Evolutionary conservation across 768 basidiomycete species (phyloP), one percentile per base, ranked within the genome.

Genomic region (Pseudohyphozyma bogoriensis): DNA sequence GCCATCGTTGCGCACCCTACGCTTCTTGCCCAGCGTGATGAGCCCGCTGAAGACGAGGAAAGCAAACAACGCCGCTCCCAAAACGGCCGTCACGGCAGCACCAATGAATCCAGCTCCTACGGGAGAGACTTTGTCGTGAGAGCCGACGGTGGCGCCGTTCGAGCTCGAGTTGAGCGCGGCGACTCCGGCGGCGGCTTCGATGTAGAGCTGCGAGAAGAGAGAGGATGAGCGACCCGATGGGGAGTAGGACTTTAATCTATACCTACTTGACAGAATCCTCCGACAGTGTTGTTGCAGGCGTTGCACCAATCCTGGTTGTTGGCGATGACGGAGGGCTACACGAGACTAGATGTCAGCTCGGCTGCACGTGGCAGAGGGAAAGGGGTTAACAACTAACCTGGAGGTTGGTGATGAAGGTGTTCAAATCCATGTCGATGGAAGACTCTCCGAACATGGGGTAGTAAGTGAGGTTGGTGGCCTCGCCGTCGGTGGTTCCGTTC

Each of bases 81-180:
- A 36, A 8, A 69, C 59, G 47, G 70, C 40, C 3, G 69, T 69
- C 9, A 72, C 63, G 35, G 64, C 36, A 1, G 68, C 68, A 16
- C 71, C 71, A 49, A 72, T 72, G 42, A 71, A 60, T 16, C 71
- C 66, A 22, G 65, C 55, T n/a, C 69, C 68, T 35, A 69, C 59
- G 15, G 67, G 64, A n/a, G 65, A 65, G 33, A 68, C 65, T n/a
- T 66, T 54, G 2, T 64, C 59, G 29, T 62, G 29, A 20, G 7
- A 4, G 4, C 37, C 37, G 11, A 10, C 37, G 18, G 11, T 37
- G 10, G 11, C 37, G 10, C 37, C 37, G 37, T 59, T 61, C 28
- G 26, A 46, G 8, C 53, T 64, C 35, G 68, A 62, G 45, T 58
- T 58, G 45, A 24, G 32, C 44, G n/a, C 49, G 45, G 35, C 60